These are phyloP conservation scores for Haplosporangium sp. DNA, from an alignment of 371 early-diverging fungal genomes.

Conservation along the genomic window DNA sequence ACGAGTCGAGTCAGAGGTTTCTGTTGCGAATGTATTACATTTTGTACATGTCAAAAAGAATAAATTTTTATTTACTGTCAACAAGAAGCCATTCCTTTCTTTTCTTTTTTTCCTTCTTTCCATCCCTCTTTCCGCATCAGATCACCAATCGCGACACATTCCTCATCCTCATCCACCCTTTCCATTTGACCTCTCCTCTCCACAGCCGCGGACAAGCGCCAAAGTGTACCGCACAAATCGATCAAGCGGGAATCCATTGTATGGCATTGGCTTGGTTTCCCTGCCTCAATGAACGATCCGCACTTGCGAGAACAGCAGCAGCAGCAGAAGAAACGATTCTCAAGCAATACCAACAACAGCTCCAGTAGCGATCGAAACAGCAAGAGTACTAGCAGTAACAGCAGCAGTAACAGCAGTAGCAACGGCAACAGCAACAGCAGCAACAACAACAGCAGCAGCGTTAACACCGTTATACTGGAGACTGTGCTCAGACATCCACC, in stretches of 20 bases:
- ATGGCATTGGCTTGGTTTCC: no score
- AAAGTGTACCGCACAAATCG: no score
- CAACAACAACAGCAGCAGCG: slow-evolving; percentile 6
- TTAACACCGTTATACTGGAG: background rate
- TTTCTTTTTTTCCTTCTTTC: no score
- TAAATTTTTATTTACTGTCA: no score
- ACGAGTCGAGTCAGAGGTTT: background rate
- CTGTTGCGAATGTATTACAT: background rate
- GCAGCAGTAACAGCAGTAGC: background rate
- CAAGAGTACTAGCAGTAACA: background rate
- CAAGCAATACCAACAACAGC: slow-evolving; percentile 1
- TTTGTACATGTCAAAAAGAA: no score
- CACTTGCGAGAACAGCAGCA: no score
- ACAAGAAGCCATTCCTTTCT: no score
- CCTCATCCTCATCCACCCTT: background rate
- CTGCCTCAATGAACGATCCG: no score
- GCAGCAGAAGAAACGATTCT: background rate
- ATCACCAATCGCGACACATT: background rate
- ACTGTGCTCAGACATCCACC: background rate
- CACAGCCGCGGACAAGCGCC: background rate
- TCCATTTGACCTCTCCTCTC: background rate
- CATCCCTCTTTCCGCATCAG: no score
- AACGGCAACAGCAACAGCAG: slow-evolving; percentile 6
- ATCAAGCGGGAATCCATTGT: no score
- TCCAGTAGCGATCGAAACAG: no score